Conservation (phyloP, 2,329 filamentous ascomycete genomes). For the Sclerotinia borealis region DNA sequence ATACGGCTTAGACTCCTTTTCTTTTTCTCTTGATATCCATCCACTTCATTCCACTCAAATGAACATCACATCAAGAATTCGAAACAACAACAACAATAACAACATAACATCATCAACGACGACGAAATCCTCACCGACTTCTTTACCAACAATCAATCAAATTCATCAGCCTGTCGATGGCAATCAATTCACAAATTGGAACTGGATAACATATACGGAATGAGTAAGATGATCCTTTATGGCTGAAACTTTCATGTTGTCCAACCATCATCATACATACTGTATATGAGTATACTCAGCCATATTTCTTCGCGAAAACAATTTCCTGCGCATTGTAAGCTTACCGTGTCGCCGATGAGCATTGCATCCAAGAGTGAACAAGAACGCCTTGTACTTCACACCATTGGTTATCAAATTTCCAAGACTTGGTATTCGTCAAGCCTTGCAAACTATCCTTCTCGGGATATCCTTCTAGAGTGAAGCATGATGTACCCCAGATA, state of each 20-base stretch:
- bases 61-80: neutral
- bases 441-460: neutral
- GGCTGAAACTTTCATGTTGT: constrained; percentile 2
- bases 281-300: neutral
- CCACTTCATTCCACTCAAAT: neutral
- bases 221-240: neutral
- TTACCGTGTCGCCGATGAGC: neutral
- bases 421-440: constrained; percentile 7
- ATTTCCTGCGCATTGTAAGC: neutral
- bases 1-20: neutral
- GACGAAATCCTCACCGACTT: neutral
- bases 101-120: neutral
- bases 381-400: neutral
- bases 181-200: neutral
- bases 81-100: too few species aligned
- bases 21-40: neutral
- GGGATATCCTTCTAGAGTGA: neutral
- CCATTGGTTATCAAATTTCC: neutral
- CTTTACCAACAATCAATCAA: neutral
- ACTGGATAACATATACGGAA: neutral
- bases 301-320: neutral
- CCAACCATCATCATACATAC: neutral
- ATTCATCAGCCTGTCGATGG: neutral
- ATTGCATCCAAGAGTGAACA: neutral
- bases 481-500: constrained; percentile 6